Conservation (phyloP, 2,329 filamentous ascomycete species). For the Talaromyces verruculosus region DNA sequence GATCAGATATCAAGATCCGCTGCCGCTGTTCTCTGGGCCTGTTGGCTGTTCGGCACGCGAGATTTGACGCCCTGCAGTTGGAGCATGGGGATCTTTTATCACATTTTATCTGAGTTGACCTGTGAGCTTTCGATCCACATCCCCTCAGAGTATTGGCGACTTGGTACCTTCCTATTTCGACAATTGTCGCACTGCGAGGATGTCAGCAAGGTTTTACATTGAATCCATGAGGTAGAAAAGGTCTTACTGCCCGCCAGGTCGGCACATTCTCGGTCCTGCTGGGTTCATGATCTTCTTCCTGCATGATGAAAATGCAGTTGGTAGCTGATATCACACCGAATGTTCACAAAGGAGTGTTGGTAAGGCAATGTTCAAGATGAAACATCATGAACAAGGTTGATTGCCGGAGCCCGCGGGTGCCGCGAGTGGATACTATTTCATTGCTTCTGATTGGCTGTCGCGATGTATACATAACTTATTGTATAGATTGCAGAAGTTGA, state of each 20-base stretch:
- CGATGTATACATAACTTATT: not conserved
- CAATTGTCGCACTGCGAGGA: conserved; percentile 23
- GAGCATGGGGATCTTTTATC: conserved; percentile 45
- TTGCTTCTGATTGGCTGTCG: conserved; percentile 1
- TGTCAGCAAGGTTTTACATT: not conserved
- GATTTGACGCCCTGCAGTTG: conserved; percentile 41
- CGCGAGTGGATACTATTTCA: not conserved
- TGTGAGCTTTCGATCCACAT: not conserved
- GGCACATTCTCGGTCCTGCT: conserved; percentile 16
- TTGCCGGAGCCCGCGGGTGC: conserved; percentile 18
- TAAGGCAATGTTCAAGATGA: not conserved
- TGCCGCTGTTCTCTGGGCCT: conserved; percentile 39
- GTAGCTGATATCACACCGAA: not conserved
- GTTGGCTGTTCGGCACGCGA: conserved; percentile 41
- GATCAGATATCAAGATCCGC: conserved; percentile 43
- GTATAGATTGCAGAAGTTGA: not conserved
- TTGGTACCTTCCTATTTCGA: conserved; percentile 23
- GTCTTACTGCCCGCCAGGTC: conserved; percentile 22
- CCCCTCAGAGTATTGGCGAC: too few species aligned
- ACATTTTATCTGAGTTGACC: conserved; percentile 38
- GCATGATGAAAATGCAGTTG: not conserved
- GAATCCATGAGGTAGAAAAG: not conserved
- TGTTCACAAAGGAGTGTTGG: not conserved
- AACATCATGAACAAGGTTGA: too few species aligned
- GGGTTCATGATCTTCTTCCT: conserved; percentile 8